Percentiles rank a stretch among this genome's conserved stretches.
Conservation (phyloP, 2,329 filamentous ascomycete genomes). For the Phaeosphaeriaceae sp. region DNA sequence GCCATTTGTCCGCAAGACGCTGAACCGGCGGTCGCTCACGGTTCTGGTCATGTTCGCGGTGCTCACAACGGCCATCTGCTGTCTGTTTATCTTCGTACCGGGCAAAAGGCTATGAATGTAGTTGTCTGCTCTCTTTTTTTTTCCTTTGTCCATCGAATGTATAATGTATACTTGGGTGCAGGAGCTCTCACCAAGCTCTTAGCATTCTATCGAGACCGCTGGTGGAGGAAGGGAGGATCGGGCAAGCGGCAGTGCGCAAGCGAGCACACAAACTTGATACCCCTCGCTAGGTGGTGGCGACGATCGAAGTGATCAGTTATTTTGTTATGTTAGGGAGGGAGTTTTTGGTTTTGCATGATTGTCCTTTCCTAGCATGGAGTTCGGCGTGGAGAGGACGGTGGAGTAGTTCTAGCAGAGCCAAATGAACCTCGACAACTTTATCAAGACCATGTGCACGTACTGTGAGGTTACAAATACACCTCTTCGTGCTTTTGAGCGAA, state of each 20-base stretch:
- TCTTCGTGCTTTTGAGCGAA: neutral
- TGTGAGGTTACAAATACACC: neutral
- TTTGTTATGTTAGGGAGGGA: slow-evolving; percentile 9
- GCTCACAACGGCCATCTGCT: slow-evolving; percentile 80
- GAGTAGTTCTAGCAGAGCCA: neutral
- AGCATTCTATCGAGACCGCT: neutral
- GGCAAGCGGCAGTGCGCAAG: neutral
- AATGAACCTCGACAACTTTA: neutral
- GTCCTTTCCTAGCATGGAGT: slow-evolving; percentile 7
- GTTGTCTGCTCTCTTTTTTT: slow-evolving; percentile 1
- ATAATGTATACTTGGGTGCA: slow-evolving; percentile 27
- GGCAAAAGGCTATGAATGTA: slow-evolving; percentile 73
- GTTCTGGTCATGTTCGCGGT: slow-evolving; percentile 78
- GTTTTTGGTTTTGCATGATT: slow-evolving; percentile 8
- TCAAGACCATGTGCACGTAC: neutral
- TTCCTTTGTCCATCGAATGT: slow-evolving; percentile 15
- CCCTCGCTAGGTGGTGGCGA: slow-evolving; percentile 2
- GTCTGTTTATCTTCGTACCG: slow-evolving; percentile 94
- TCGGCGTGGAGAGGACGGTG: neutral
- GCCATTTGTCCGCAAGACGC: slow-evolving; percentile 85
- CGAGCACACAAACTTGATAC: slow-evolving; percentile 3
- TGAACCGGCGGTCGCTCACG: slow-evolving; percentile 83
- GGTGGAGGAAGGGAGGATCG: neutral
- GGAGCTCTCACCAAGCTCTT: slow-evolving; percentile 12
- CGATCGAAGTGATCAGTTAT: slow-evolving; percentile 6